Evolutionary conservation across 2,329 filamentous ascomycete species (phyloP).

Genomic region (Phialophora macrospora): DNA sequence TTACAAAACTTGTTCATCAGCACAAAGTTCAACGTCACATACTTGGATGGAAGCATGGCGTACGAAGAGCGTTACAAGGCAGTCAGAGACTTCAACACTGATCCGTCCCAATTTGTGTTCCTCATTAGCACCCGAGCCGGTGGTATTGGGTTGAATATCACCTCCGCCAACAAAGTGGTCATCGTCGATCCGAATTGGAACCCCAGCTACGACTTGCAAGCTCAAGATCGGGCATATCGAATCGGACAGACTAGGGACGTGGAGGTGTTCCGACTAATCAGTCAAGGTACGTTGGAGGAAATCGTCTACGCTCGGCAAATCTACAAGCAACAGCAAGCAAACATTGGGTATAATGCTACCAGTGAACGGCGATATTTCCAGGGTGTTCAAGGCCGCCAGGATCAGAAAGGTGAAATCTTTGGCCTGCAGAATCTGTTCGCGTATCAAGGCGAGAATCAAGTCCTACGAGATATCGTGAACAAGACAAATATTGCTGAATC

Average conservation of each 20-base stretch:
- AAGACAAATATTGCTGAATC: slow-evolving; percentile 97
- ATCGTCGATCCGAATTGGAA: slow-evolving; percentile 99
- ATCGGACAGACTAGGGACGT: slow-evolving; percentile 93
- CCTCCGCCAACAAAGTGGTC: slow-evolving; percentile 96
- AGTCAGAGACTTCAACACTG: slow-evolving; percentile 90
- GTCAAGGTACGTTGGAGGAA: slow-evolving; percentile 91
- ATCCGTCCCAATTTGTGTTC: slow-evolving; percentile 88
- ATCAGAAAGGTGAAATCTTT: slow-evolving; percentile 91
- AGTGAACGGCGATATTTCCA: slow-evolving; percentile 93
- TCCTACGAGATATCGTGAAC: slow-evolving; percentile 94
- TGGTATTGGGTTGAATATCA: slow-evolving; percentile 93
- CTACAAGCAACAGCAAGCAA: slow-evolving; percentile 98
- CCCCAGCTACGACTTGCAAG: slow-evolving; percentile 89
- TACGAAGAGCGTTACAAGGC: slow-evolving; percentile 81
- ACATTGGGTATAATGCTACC: slow-evolving; percentile 93
- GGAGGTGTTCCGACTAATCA: slow-evolving; percentile 91
- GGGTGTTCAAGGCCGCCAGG: slow-evolving; percentile 82
- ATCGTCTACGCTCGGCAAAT: slow-evolving; percentile 97
- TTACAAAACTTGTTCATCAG: slow-evolving; percentile 83
- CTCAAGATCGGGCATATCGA: slow-evolving; percentile 92
- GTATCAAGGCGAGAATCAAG: slow-evolving; percentile 72
- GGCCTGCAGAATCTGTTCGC: slow-evolving; percentile 85
- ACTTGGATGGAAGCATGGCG: slow-evolving; percentile 81
- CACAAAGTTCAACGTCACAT: slow-evolving; percentile 88
- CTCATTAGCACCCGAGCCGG: slow-evolving; percentile 93